These are phyloP conservation scores for Mortierella claussenii DNA, from an alignment of 192 early-diverging fungal species.

Conservation along the genomic window DNA sequence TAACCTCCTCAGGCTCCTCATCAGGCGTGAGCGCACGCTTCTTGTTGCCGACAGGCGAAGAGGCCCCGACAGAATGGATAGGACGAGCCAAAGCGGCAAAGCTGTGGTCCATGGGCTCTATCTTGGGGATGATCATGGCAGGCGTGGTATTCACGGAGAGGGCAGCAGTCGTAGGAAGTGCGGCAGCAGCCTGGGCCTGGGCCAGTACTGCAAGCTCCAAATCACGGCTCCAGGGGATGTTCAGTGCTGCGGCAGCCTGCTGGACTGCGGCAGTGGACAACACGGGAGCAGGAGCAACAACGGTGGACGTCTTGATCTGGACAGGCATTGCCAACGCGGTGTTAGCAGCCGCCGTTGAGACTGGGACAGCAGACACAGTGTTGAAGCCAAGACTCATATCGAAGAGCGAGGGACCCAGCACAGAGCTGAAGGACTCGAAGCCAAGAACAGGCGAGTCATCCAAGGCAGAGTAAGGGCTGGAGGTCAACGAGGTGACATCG, in stretches of 20 bases:
- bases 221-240: slow-evolving; percentile 52
- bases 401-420: slow-evolving; percentile 29
- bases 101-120: slow-evolving; percentile 32
- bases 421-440: slow-evolving; percentile 32
- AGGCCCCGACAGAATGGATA: background rate
- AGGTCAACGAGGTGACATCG: slow-evolving; percentile 33
- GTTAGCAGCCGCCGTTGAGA: slow-evolving; percentile 3
- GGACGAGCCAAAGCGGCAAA: background rate
- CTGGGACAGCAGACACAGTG: background rate
- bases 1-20: slow-evolving; percentile 36
- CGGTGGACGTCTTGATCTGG: background rate
- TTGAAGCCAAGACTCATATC: slow-evolving; percentile 29
- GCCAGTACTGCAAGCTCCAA: slow-evolving; percentile 48
- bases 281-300: slow-evolving; percentile 5
- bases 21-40: slow-evolving; percentile 33
- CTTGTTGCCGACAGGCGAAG: slow-evolving; percentile 9
- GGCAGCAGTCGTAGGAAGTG: background rate
- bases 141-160: background rate
- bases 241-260: slow-evolving; percentile 51
- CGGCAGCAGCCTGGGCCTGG: slow-evolving; percentile 23
- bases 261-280: slow-evolving; percentile 49
- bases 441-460: slow-evolving; percentile 46
- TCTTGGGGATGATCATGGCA: slow-evolving; percentile 30
- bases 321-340: background rate
- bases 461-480: slow-evolving; percentile 41